Evolutionary conservation across 768 basidiomycete species (phyloP).

Genomic region (Boletus rubroflammeus): DNA sequence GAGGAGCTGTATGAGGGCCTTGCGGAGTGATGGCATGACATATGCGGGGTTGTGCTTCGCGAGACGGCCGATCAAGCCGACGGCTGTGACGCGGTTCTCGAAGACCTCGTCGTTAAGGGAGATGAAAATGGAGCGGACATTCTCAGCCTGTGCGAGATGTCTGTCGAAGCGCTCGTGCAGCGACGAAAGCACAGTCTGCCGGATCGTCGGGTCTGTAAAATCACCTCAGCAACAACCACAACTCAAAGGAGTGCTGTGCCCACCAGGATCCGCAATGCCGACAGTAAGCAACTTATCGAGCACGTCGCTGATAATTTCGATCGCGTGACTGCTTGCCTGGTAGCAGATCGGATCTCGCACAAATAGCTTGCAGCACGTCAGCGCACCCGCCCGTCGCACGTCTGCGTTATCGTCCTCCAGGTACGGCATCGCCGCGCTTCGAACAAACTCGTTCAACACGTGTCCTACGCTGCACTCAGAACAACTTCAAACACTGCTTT

Average conservation of each 20-base stretch:
- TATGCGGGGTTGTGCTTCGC: constrained; percentile 96
- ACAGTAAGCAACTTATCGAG: constrained; percentile 93
- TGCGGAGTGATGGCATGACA: constrained; percentile 95
- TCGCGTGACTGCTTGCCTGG: constrained; percentile 93
- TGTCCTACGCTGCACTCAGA: constrained; percentile 55
- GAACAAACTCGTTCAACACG: constrained; percentile 92
- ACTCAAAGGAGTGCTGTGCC: background rate
- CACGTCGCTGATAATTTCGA: constrained; percentile 97
- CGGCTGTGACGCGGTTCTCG: constrained; percentile 88
- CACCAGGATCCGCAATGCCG: constrained; percentile 94
- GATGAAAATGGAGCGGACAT: constrained; percentile 95
- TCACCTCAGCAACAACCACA: constrained; percentile 4
- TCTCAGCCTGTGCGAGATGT: constrained; percentile 95
- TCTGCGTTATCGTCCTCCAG: constrained; percentile 89
- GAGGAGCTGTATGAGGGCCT: constrained; percentile 91
- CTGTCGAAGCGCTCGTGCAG: constrained; percentile 94
- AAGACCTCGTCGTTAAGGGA: constrained; percentile 97
- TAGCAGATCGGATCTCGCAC: constrained; percentile 94
- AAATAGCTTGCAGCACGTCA: constrained; percentile 89
- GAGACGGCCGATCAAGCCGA: constrained; percentile 86
- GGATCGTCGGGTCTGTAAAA: constrained; percentile 62
- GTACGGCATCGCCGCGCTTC: constrained; percentile 86
- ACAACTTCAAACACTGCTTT: background rate
- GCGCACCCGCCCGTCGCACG: constrained; percentile 83
- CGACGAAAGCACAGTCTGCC: constrained; percentile 79